Base-by-base conservation (phyloP, 129 eudicot species). In the Mikania micrantha region DNA sequence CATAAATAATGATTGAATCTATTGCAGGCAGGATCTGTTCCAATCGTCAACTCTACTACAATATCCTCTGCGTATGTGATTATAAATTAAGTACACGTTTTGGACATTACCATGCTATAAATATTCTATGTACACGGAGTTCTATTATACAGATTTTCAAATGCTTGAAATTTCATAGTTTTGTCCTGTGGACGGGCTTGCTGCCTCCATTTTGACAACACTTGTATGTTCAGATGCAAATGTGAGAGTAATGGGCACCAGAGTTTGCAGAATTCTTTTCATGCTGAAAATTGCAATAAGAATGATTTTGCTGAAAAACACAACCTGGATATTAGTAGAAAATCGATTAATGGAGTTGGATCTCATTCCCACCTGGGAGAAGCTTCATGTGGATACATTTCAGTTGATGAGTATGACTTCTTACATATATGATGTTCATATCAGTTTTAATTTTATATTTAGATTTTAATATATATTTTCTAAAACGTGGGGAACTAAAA, bases 241-340 rank as follows among this genome's bases (percentile, higher is more conserved):
- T 80, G 50, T 64, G 95, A 84, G 74, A 75, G 83, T 60, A 58
- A 72, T 48, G 92, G 87, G 58, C 81, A 71, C 54, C 77, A 69
- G 44, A 42, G 59, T 3, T 72, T 83, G 3, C 72, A 60, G 60
- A 78, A 69, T 40, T 63, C 56, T 36, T 79, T 86, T 74, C 45
- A 70, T 52, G 65, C 24, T 57, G 90, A 70, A n/a, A 70, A 77
- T 67, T 61, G 60, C 39, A 59, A 59, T 36, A 83, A 69, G 39
- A 76, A 56, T 27, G 62, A 27, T 56, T 27, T 56, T 56, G 19
- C n/a, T 56, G 62, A 20, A 56, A 56, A 56, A 56, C 20, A 56
- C 38, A 56, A 60, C 38, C 67, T 63, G 52, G 85, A 78, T 39
- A 64, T 32, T 22, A 78, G 59, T 64, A 79, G 64, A 70, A 82